A percentile compares a stretch with the other conserved stretches of the same genome.
phyloP scores from a whole-genome alignment of 345 rosid genomes.

The Citrus australasica region DNA sequence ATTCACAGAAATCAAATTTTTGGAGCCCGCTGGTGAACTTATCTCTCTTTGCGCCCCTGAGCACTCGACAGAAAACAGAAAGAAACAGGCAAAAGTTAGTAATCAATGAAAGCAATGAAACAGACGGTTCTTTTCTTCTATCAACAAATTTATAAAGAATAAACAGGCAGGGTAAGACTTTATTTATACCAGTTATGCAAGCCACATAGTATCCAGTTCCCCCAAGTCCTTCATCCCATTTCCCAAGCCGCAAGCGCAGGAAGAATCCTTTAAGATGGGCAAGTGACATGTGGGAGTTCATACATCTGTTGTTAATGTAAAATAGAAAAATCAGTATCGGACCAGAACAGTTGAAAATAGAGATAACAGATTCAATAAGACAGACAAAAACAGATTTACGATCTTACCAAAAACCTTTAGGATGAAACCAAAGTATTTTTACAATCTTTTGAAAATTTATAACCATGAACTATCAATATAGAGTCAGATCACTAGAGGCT shows the following conservation, averaged over 20 bases:
- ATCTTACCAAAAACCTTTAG: too few relatives aligned
- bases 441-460: too few relatives aligned
- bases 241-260: slow-evolving; percentile 77
- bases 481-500: neutral
- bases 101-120: neutral
- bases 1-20: slow-evolving; percentile 38
- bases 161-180: neutral
- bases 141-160: neutral
- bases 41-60: slow-evolving; percentile 34
- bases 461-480: too few relatives aligned
- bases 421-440: too few relatives aligned
- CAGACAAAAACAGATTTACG: too few relatives aligned
- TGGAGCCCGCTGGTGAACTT: slow-evolving; percentile 16
- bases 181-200: slow-evolving; percentile 55
- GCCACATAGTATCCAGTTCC: slow-evolving; percentile 79
- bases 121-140: neutral
- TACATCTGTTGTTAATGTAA: slow-evolving; percentile 47
- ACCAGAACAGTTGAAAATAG: neutral
- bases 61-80: neutral
- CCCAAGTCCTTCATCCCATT: slow-evolving; percentile 68
- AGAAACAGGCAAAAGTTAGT: neutral
- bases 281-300: slow-evolving; percentile 40
- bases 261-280: slow-evolving; percentile 66
- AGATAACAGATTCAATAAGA: neutral
- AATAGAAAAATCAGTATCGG: neutral